Percentiles rank a stretch among this genome's conserved stretches.
These are phyloP conservation scores for Mortierella sp. DNA, from an alignment of 371 early-diverging fungal species.

Conservation along the genomic window DNA sequence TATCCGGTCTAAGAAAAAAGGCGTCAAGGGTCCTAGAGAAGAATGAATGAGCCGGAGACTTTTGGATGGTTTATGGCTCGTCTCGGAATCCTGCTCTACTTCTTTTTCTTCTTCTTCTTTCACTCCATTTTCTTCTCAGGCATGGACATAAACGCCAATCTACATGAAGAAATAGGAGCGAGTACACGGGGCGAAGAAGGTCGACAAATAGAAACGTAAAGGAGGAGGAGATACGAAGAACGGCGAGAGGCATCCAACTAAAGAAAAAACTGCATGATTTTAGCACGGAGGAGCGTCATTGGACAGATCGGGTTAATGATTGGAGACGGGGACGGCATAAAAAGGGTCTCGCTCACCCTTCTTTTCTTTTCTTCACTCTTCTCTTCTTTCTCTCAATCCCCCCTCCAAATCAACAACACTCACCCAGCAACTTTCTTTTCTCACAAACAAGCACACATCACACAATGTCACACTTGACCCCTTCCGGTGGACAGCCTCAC, in stretches of 20 bases:
- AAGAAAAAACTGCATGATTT: neutral
- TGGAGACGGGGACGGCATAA: neutral
- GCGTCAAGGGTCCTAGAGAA: neutral
- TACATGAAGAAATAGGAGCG: neutral
- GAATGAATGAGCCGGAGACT: neutral
- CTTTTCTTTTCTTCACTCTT: neutral
- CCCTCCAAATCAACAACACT: neutral
- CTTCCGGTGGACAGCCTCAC: slow-evolving; percentile 32
- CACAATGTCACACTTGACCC: slow-evolving; percentile 15
- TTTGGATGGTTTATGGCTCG: neutral
- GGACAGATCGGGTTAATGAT: neutral
- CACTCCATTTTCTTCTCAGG: neutral
- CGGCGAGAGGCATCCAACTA: neutral
- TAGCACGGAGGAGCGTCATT: neutral
- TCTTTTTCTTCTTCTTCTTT: neutral
- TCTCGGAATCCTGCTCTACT: neutral
- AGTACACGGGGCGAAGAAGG: neutral
- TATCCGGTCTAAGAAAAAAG: neutral
- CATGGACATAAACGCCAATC: neutral
- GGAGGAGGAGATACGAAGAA: neutral
- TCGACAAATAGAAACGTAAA: too few relatives aligned
- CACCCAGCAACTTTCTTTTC: neutral
- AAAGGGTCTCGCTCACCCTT: neutral
- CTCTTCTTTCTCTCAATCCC: slow-evolving; percentile 8
- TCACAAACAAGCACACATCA: neutral